Conservation (phyloP, 129 eudicot species). For the Chrysanthemum lavandulifolium region DNA sequence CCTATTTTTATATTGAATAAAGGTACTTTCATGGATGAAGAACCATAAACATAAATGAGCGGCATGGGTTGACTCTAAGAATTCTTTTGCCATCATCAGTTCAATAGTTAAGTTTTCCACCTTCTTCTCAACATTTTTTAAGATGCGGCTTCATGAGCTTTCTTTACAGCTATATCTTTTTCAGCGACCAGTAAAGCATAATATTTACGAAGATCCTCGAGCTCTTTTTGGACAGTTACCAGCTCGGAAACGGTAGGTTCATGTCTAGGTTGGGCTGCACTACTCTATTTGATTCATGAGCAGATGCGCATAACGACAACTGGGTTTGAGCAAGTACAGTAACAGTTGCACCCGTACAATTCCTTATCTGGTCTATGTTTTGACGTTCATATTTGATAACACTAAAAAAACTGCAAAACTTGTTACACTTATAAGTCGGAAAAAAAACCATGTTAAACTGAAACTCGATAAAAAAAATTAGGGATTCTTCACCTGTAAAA, state of each 20-base stretch:
- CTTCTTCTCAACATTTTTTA: constrained; percentile 75
- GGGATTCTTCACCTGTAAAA: too few species aligned
- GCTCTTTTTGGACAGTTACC: constrained; percentile 50
- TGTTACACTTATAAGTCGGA: too few species aligned
- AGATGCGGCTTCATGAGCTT: constrained; percentile 62
- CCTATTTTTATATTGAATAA: too few species aligned
- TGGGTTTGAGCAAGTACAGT: constrained; percentile 88
- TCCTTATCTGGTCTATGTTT: constrained; percentile 73
- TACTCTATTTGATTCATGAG: constrained; percentile 93
- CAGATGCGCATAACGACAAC: constrained; percentile 92
- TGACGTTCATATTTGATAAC: too few species aligned
- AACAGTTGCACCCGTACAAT: constrained; percentile 82
- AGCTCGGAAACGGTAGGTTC: constrained; percentile 69
- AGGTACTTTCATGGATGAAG: too few species aligned
- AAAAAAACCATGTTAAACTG: too few species aligned
- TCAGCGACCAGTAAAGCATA: constrained; percentile 49
- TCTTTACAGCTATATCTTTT: constrained; percentile 56
- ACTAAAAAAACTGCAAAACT: too few species aligned
- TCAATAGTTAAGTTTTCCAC: constrained; percentile 87
- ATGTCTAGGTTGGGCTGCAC: constrained; percentile 82
- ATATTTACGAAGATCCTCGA: constrained; percentile 57
- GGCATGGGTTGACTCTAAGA: constrained; percentile 83
- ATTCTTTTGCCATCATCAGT: constrained; percentile 68
- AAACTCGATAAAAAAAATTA: too few species aligned
- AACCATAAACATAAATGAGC: constrained; percentile 43